Percentiles rank a stretch among this genome's conserved stretches.
These are phyloP conservation scores for Saccharomyces pastorianus DNA, from an alignment of 1,139 yeast species.

Conservation along the genomic window DNA sequence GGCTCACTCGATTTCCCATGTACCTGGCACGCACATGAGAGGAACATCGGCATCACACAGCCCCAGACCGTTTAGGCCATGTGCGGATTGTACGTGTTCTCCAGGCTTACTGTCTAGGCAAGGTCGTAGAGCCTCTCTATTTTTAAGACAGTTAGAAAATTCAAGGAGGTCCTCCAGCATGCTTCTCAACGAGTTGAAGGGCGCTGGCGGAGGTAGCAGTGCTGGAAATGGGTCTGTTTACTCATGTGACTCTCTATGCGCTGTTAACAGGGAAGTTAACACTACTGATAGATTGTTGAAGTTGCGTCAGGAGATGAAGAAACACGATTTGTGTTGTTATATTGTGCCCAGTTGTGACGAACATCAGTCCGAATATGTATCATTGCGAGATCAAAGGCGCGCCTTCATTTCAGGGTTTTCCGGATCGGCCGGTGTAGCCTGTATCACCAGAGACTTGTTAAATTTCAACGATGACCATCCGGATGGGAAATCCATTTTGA, in stretches of 20 bases:
- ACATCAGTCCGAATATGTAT: slow-evolving; percentile 87
- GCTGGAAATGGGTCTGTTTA: slow-evolving; percentile 31
- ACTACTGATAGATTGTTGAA: slow-evolving; percentile 53
- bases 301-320: slow-evolving; percentile 59
- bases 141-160: slow-evolving; percentile 28
- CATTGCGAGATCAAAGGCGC: slow-evolving; percentile 73
- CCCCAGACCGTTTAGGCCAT: slow-evolving; percentile 34
- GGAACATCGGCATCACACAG: not conserved
- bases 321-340: slow-evolving; percentile 62
- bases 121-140: slow-evolving; percentile 45
- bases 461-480: slow-evolving; percentile 34
- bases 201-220: slow-evolving; percentile 14
- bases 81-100: slow-evolving; percentile 73
- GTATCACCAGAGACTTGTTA: slow-evolving; percentile 62
- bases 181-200: slow-evolving; percentile 1
- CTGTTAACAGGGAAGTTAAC: slow-evolving; percentile 38
- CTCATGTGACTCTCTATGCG: slow-evolving; percentile 34
- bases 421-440: slow-evolving; percentile 93
- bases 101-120: slow-evolving; percentile 69
- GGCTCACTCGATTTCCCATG: not conserved
- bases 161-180: slow-evolving; percentile 16
- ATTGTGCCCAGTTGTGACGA: slow-evolving; percentile 88
- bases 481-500: slow-evolving; percentile 58
- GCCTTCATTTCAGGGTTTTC: slow-evolving; percentile 82
- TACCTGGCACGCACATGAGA: not conserved